These are phyloP conservation scores for Coriaria nepalensis DNA, from an alignment of 306 rosid species.

Conservation along the genomic window DNA sequence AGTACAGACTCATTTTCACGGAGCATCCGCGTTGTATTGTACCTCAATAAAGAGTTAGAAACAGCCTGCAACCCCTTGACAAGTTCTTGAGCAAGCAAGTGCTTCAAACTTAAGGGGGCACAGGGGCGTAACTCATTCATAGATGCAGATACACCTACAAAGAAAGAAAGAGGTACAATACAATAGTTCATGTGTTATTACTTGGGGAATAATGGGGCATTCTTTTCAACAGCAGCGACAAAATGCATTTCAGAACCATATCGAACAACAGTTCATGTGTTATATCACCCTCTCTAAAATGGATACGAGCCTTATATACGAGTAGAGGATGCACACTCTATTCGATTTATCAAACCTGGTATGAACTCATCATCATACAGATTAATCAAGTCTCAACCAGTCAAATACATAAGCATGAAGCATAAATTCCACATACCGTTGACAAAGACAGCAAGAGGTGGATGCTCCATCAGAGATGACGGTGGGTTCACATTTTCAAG, in stretches of 20 bases:
- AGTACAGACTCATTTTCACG: constrained; percentile 81
- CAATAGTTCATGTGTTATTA: not conserved
- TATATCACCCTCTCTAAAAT: not conserved
- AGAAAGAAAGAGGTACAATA: constrained; percentile 19
- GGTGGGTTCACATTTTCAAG: constrained; percentile 90
- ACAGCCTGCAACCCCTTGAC: constrained; percentile 67
- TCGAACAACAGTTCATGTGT: not conserved
- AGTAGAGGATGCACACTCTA: not conserved
- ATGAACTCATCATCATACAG: constrained; percentile 1
- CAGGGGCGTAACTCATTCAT: constrained; percentile 96
- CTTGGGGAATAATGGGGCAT: not conserved
- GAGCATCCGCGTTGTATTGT: constrained; percentile 73
- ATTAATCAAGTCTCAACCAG: constrained; percentile 5
- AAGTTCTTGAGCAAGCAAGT: constrained; percentile 71
- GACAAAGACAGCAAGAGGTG: constrained; percentile 95
- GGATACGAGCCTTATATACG: not conserved
- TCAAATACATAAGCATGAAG: constrained; percentile 3
- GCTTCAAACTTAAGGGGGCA: constrained; percentile 81
- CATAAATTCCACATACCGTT: constrained; percentile 48
- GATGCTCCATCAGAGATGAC: constrained; percentile 92
- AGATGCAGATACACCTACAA: constrained; percentile 88
- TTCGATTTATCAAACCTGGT: not conserved
- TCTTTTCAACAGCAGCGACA: no score
- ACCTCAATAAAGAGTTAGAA: constrained; percentile 69
- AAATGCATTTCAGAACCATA: no score